Conservation (phyloP, 495 filamentous ascomycete genomes). For the Neurospora hispaniola region DNA sequence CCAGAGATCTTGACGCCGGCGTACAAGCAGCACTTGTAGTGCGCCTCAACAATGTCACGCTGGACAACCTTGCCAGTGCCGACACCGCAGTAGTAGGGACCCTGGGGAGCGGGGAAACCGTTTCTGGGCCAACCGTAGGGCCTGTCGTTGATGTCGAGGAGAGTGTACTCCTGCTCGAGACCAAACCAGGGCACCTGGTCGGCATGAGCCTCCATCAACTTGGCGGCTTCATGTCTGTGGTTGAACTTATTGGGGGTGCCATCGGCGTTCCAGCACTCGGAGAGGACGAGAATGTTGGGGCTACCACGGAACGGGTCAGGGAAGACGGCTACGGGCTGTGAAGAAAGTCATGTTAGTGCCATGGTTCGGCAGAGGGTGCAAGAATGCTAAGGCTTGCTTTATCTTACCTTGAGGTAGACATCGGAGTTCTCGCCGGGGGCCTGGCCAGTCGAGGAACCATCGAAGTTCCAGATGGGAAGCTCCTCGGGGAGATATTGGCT, state of each 20-base stretch:
- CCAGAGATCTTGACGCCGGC: constrained; percentile 89
- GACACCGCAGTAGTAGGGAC: constrained; percentile 98
- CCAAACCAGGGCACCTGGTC: constrained; percentile 91
- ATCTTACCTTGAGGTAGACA: constrained; percentile 60
- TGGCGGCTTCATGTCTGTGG: constrained; percentile 56
- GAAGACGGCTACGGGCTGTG: constrained; percentile 55
- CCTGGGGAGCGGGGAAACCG: constrained; percentile 89
- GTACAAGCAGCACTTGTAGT: constrained; percentile 95
- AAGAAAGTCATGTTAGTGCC: not conserved
- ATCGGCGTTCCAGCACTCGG: constrained; percentile 93
- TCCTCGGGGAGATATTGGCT: constrained; percentile 51
- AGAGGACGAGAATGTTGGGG: constrained; percentile 90
- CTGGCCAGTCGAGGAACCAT: constrained; percentile 90
- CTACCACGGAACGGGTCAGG: constrained; percentile 81
- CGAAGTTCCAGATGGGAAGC: constrained; percentile 98
- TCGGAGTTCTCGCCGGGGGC: constrained; percentile 95
- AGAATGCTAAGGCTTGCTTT: not conserved
- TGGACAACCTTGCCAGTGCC: constrained; percentile 96
- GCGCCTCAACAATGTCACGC: constrained; percentile 95
- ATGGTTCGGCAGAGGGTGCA: not conserved
- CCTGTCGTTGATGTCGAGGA: constrained; percentile 70
- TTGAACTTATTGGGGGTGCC: constrained; percentile 98
- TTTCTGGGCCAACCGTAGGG: constrained; percentile 91
- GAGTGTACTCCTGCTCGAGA: constrained; percentile 77
- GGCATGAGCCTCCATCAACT: constrained; percentile 81